Percentiles rank a stretch among this genome's conserved stretches.
These are phyloP conservation scores for Pyronema omphalodes DNA, from an alignment of 495 filamentous ascomycete species.

Conservation along the genomic window DNA sequence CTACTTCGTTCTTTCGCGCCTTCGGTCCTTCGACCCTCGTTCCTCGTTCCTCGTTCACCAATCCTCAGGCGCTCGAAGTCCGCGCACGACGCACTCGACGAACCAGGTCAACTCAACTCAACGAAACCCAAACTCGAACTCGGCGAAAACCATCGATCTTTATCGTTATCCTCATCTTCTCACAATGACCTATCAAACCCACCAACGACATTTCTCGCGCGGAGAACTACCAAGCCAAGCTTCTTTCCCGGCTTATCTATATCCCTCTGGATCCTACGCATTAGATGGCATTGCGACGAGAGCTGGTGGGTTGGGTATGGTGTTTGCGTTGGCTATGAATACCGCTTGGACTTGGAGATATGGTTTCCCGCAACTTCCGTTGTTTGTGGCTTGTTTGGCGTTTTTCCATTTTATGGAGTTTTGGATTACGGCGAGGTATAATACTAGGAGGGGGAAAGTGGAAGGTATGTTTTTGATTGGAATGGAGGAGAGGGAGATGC, in stretches of 20 bases:
- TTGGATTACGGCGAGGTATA: constrained; percentile 68
- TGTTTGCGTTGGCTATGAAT: constrained; percentile 28
- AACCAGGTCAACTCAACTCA: too few species aligned
- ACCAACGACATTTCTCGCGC: background rate
- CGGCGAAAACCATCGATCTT: too few species aligned
- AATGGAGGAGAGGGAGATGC: background rate
- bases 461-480: background rate
- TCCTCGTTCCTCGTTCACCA: too few species aligned
- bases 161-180: too few species aligned
- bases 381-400: constrained; percentile 58
- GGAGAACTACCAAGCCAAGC: constrained; percentile 4
- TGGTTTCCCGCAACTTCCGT: constrained; percentile 62
- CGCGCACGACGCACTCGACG: too few species aligned
- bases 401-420: constrained; percentile 95
- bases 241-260: constrained; percentile 18
- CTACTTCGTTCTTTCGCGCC: too few species aligned
- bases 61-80: too few species aligned
- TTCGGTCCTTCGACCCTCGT: too few species aligned
- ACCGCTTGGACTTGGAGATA: constrained; percentile 28
- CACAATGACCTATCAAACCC: too few species aligned
- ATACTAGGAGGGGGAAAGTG: constrained; percentile 50
- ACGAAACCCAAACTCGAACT: too few species aligned
- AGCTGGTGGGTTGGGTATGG: constrained; percentile 35
- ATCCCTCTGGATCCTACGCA: constrained; percentile 44
- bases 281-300: constrained; percentile 65